phyloP scores from a whole-genome alignment of 1,284 basidiomycete species.

The Malassezia obtusa region DNA sequence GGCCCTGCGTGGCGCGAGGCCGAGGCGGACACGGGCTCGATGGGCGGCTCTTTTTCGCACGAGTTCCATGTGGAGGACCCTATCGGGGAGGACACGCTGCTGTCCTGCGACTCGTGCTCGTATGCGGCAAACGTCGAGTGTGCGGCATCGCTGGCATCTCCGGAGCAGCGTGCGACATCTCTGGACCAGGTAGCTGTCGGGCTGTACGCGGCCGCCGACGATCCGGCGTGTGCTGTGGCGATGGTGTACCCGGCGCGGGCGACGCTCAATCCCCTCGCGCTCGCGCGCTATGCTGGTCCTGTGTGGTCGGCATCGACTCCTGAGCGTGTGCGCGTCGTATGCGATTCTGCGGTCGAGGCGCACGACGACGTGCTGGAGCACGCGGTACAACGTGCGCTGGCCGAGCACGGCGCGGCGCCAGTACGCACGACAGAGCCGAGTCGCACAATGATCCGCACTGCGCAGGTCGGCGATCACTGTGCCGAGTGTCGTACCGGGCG shows the following conservation, averaged over 20 bases:
- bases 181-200: not conserved
- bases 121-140: constrained; percentile 47
- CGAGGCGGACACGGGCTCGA: constrained; percentile 49
- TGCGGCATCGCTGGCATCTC: constrained; percentile 24
- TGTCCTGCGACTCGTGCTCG: constrained; percentile 40
- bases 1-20: constrained; percentile 28
- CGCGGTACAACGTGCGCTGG: not conserved
- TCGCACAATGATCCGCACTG: not conserved
- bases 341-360: not conserved
- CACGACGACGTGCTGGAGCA: not conserved
- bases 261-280: not conserved
- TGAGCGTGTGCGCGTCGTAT: not conserved
- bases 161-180: not conserved
- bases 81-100: constrained; percentile 48
- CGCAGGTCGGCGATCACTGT: constrained; percentile 25
- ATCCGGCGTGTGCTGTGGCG: not conserved
- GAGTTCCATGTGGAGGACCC: constrained; percentile 46
- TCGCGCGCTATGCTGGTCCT: not conserved
- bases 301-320: not conserved
- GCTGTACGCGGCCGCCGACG: not conserved
- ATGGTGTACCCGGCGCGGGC: not conserved
- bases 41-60: constrained; percentile 47
- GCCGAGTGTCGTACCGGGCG: constrained; percentile 20
- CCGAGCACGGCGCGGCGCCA: not conserved
- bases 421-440: no score